A percentile compares a stretch with the other conserved stretches of the same genome.
phyloP scores from a whole-genome alignment of 352 stramenopile genomes.

The Pythium aquatile region DNA sequence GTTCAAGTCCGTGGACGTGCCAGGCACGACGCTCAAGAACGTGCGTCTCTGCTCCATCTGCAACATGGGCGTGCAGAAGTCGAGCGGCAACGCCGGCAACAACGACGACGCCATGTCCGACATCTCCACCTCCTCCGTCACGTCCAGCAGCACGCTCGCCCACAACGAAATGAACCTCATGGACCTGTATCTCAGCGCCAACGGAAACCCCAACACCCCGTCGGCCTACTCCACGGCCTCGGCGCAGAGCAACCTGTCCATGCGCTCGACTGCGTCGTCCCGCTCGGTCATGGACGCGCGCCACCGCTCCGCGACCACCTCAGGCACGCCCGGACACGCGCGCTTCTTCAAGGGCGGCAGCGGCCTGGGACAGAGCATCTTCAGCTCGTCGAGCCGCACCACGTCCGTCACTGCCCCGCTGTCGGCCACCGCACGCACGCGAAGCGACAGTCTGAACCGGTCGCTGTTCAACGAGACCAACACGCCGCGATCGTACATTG shows the following conservation, averaged over 20 bases:
- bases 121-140: conserved; percentile 75
- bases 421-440: conserved; percentile 19
- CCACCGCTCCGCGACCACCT: conserved; percentile 11
- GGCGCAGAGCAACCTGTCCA: conserved; percentile 74
- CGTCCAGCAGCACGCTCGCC: conserved; percentile 72
- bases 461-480: conserved; percentile 59
- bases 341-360: conserved; percentile 28
- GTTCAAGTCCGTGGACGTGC: conserved; percentile 78
- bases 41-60: conserved; percentile 83
- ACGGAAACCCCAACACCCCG: conserved; percentile 52
- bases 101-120: conserved; percentile 60
- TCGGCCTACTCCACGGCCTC: conserved; percentile 78
- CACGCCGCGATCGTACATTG: conserved; percentile 74
- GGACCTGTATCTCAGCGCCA: conserved; percentile 71
- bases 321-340: conserved; percentile 16
- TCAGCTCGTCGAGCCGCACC: conserved; percentile 17
- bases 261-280: conserved; percentile 68
- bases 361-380: conserved; percentile 20
- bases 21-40: conserved; percentile 78
- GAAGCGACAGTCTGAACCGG: conserved; percentile 26
- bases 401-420: conserved; percentile 14
- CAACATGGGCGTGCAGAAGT: conserved; percentile 83
- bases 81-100: conserved; percentile 19
- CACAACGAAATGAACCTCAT: conserved; percentile 87
- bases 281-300: conserved; percentile 53